Base-by-base conservation (phyloP, 441 rosid genomes). In the Flueggea neowawraea region DNA sequence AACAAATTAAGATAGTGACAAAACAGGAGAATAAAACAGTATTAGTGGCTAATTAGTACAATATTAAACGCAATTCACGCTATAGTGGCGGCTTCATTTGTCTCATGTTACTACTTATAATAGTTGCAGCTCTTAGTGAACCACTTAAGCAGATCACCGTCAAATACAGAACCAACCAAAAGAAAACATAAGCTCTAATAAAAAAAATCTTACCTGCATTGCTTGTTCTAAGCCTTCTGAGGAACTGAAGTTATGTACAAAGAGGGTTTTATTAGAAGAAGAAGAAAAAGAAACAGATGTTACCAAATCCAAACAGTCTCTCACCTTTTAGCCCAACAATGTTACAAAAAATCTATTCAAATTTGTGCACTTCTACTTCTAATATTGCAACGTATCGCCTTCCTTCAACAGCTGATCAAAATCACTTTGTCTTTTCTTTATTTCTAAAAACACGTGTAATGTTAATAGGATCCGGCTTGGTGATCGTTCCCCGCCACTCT, bases 391-490 rank as follows among this genome's bases (percentile, higher is more conserved):
- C 1, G 2, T 0, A 22, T 1, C 28, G 28, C 28, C 28, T 0
- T 22, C 28, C 28, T 22, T 22, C 28, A 22, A 22, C 28, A 22
- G 28, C 28, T 22, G 28, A 22, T 22, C 28, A 22, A 22, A 22
- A 22, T 22, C 28, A 22, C 28, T 1, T 0, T 1, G 1, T 22
- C 28, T 22, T 22, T 22, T 22, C 28, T 22, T 22, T 22, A 22
- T 22, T 22, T 22, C 28, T 22, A 22, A 22, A 22, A 22, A 22
- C 1, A 22, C 54, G 10, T 58, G 58, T 0, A 51, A 61, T 6
- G 61, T 66, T 2, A 62, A 6, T 57, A 66, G 10, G 69, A 72
- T 3, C 72, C 72, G 5, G 76, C 72, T 16, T 63, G 72, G 48
- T 67, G 76, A 11, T 59, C 50, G 6, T 17, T 53, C 1, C 72